phyloP scores from a whole-genome alignment of 2,329 filamentous ascomycete species.

The Purpureocillium lavendulum region DNA sequence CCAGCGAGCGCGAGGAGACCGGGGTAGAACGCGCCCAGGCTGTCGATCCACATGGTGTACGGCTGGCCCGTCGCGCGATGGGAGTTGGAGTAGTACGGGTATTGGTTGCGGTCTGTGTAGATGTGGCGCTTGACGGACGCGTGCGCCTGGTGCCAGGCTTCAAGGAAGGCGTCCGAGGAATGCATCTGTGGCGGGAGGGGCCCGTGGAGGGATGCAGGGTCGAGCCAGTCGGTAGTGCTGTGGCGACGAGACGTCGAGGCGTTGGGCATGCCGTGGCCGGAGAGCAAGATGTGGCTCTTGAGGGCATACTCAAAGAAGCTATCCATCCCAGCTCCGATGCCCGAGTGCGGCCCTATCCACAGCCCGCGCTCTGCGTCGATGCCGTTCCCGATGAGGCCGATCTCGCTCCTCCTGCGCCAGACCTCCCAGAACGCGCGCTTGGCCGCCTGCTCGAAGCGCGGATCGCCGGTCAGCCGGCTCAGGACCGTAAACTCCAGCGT shows the following conservation, averaged over 20 bases:
- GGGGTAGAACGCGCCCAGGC: constrained; percentile 89
- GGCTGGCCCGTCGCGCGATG: constrained; percentile 83
- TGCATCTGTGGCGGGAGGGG: constrained; percentile 58
- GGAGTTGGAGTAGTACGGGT: constrained; percentile 88
- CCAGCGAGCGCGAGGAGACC: constrained; percentile 80
- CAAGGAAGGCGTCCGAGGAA: constrained; percentile 69
- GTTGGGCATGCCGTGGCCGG: constrained; percentile 58
- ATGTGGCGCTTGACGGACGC: constrained; percentile 82
- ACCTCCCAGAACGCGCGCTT: constrained; percentile 96
- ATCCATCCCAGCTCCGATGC: constrained; percentile 92
- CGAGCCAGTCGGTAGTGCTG: constrained; percentile 41
- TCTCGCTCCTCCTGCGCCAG: constrained; percentile 79
- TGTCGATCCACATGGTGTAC: constrained; percentile 91
- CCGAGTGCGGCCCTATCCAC: constrained; percentile 85
- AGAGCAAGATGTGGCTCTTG: constrained; percentile 86
- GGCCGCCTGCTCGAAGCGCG: constrained; percentile 78
- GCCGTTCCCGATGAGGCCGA: constrained; percentile 82
- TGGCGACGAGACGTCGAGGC: constrained; percentile 27
- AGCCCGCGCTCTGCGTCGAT: constrained; percentile 86
- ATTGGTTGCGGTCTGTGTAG: constrained; percentile 68
- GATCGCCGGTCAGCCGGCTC: constrained; percentile 78
- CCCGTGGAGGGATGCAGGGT: constrained; percentile 54
- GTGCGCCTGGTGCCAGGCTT: constrained; percentile 79
- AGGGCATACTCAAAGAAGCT: constrained; percentile 98
- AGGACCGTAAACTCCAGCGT: constrained; percentile 89